Conservation (phyloP, 805 yeast genomes). For the Starmerella davenportii region DNA sequence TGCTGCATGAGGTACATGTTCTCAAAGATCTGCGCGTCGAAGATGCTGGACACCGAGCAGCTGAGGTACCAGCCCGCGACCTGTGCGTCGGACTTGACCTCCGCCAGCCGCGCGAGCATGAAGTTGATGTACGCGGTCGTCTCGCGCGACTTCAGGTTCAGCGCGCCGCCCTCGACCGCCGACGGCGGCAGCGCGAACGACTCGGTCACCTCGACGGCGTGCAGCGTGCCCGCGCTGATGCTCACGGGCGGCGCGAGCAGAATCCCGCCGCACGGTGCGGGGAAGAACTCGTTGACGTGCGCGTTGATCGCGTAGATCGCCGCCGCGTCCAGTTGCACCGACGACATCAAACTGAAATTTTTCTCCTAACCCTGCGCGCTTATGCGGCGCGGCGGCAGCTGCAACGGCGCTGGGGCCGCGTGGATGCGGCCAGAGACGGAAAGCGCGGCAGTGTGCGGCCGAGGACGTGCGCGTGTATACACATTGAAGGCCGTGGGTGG, state of each 20-base stretch:
- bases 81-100: conserved; percentile 48
- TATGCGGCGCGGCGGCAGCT: no score
- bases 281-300: conserved; percentile 17
- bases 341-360: conserved; percentile 3
- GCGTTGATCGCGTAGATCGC: conserved; percentile 17
- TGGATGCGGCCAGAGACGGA: no score
- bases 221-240: conserved; percentile 1
- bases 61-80: conserved; percentile 71
- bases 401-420: no score
- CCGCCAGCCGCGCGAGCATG: conserved; percentile 41
- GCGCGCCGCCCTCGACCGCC: conserved; percentile 39
- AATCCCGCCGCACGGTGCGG: conserved; percentile 18
- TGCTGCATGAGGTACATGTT: conserved; percentile 47
- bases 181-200: conserved; percentile 47
- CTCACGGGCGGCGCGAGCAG: conserved; percentile 7
- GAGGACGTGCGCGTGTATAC: no score
- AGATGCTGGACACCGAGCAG: conserved; percentile 49
- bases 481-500: no score
- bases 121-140: conserved; percentile 55
- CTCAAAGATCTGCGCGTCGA: conserved; percentile 45
- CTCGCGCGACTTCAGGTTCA: conserved; percentile 41
- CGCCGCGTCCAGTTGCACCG: conserved; percentile 15
- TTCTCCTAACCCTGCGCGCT: no score
- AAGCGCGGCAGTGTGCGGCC: no score
- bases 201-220: conserved; percentile 15